A percentile compares a stretch with the other conserved stretches of the same genome.
These are phyloP conservation scores for Exserohilum rostratum DNA, from an alignment of 2,329 filamentous ascomycete species.

Conservation along the genomic window DNA sequence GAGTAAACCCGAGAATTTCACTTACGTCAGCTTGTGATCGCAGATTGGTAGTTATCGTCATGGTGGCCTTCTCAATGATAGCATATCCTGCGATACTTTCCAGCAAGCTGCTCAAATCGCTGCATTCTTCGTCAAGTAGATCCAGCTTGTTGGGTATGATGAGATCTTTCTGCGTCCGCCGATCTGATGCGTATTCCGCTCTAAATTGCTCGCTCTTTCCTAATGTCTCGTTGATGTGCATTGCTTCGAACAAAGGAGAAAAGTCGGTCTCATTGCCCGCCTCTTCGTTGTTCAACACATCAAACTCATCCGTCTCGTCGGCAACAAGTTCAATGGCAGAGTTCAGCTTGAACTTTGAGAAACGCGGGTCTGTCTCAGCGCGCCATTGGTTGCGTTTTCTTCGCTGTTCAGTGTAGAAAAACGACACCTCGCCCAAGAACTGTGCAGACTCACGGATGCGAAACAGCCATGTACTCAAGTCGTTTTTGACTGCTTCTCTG, in stretches of 20 bases:
- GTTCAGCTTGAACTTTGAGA: conserved; percentile 87
- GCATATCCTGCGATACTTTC: conserved; percentile 96
- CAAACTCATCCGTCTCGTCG: conserved; percentile 94
- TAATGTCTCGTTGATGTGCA: conserved; percentile 95
- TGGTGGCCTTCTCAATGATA: conserved; percentile 93
- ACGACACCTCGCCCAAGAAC: conserved; percentile 92
- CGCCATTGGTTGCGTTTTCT: conserved; percentile 83
- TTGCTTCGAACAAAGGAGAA: conserved; percentile 87
- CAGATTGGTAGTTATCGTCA: conserved; percentile 83
- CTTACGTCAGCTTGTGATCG: conserved; percentile 79
- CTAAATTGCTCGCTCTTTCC: conserved; percentile 92
- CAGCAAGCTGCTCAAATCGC: conserved; percentile 84
- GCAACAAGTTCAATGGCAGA: conserved; percentile 94
- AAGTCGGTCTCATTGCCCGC: conserved; percentile 89
- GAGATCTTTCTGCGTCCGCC: conserved; percentile 89
- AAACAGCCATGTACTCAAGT: conserved; percentile 96
- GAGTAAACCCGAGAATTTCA: not conserved
- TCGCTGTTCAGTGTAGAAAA: conserved; percentile 92
- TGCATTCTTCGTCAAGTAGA: conserved; percentile 80
- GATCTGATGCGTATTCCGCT: conserved; percentile 87
- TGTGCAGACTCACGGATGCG: conserved; percentile 95
- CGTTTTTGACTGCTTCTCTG: conserved; percentile 94
- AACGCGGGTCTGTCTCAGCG: conserved; percentile 73
- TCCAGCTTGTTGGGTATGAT: conserved; percentile 78
- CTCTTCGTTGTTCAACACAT: conserved; percentile 87